Base-by-base conservation (phyloP, 1,284 basidiomycete species). In the Vanrija humicola region DNA sequence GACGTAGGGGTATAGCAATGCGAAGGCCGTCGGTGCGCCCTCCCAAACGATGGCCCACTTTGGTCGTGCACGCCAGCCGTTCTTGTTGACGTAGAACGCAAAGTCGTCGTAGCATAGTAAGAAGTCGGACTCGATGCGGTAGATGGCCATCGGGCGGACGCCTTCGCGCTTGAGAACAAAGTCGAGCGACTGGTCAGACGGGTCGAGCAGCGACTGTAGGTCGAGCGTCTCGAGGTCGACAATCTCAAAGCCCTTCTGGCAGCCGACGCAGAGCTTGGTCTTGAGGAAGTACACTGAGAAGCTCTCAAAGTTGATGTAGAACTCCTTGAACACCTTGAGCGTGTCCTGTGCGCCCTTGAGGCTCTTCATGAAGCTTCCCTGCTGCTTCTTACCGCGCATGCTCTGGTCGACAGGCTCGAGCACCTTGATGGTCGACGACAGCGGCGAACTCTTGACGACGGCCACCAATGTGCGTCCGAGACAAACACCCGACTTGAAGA, bases 191-290 rank as follows among this genome's bases (percentile, higher is more conserved):
- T 84, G 82, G 72, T 98, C 96, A 6, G 87, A 85, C 1, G 96
- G 96, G 75, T 99, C 96, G 53, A 99, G 81, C 60, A 99, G 76
- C 8, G 91, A 91, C 78, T 98, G 95, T 47, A 94, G 98, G 75
- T 98, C 96, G 73, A 99, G 80, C 54, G 89, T 96, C 59, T 98
- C 94, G 48, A 98, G 82, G 76, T 99, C 96, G 63, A 99, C 93
- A 65, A 98, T 98, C 79, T 98, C 96, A 73, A 99, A 98, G n/a
- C 96, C 96, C 71, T 93, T 90, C 15, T 93, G 91, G 71, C 93
- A 96, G 1, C 95, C 96, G 14, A 99, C 90, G 72, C 96, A 98
- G 56, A 99, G 84, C 79, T 90, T 92, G 52, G 94, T 97, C 81
- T 96, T 97, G 66, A 99, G 82, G 79, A 97, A 98, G 78, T 98